Evolutionary conservation across 2,329 filamentous ascomycete genomes (phyloP).

Genomic region (Cadophora gregata): DNA sequence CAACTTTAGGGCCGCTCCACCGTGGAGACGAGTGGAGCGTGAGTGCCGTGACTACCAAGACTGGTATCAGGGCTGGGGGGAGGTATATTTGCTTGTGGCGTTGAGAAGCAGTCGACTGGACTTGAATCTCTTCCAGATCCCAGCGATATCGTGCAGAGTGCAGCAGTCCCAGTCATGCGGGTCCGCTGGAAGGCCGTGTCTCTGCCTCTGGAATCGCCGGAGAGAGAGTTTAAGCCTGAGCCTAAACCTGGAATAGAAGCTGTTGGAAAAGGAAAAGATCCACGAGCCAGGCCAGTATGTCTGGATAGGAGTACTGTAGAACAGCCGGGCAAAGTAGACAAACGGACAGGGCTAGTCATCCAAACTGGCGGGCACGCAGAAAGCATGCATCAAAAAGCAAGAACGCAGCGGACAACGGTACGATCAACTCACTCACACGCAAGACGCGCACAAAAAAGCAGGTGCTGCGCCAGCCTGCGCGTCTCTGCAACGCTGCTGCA

Average conservation of each 20-base stretch:
- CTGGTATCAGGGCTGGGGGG: conserved; percentile 13
- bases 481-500: conserved; percentile 27
- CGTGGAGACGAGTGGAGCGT: conserved; percentile 5
- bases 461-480: conserved; percentile 26
- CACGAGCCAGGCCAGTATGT: background rate
- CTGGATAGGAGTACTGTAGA: conserved; percentile 3
- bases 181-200: conserved; percentile 14
- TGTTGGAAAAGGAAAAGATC: conserved; percentile 19
- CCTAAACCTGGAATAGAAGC: conserved; percentile 28
- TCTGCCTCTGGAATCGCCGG: conserved; percentile 38
- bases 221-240: conserved; percentile 18
- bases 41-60: conserved; percentile 31
- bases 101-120: conserved; percentile 8
- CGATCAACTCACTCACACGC: background rate
- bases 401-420: background rate
- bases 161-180: conserved; percentile 19
- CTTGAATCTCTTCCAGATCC: conserved; percentile 1
- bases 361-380: background rate
- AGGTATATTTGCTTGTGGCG: conserved; percentile 35
- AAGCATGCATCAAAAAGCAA: background rate
- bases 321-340: background rate
- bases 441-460: conserved; percentile 15
- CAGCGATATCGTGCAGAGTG: conserved; percentile 21
- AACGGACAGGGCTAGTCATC: background rate
- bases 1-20: conserved; percentile 8